Evolutionary conservation across 495 filamentous ascomycete species (phyloP).

Genomic region (Aspergillus haitiensis): DNA sequence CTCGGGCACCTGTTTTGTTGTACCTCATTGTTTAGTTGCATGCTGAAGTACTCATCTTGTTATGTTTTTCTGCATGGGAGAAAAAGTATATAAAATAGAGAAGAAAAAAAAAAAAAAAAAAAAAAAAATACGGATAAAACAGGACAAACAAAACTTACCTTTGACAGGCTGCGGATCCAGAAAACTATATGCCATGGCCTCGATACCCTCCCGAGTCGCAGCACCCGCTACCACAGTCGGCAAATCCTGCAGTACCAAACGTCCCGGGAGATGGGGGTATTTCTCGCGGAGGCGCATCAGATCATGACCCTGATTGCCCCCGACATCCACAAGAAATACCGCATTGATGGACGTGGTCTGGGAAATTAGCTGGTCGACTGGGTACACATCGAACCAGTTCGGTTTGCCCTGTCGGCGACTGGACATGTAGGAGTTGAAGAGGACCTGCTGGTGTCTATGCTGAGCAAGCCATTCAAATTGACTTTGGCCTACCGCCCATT

Average conservation of each 20-base stretch:
- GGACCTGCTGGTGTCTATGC: conserved; percentile 30
- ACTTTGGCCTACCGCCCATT: conserved; percentile 42
- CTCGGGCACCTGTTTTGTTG: conserved; percentile 31
- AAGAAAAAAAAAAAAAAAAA: neutral
- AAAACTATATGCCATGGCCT: conserved; percentile 39
- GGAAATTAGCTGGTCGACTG: conserved; percentile 28
- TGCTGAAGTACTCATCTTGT: too few relatives aligned
- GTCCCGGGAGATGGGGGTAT: conserved; percentile 25
- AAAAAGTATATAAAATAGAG: neutral
- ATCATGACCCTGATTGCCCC: conserved; percentile 46
- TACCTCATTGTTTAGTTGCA: neutral
- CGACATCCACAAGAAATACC: conserved; percentile 44
- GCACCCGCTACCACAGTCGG: conserved; percentile 31
- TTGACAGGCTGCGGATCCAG: conserved; percentile 37
- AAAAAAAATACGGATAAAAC: neutral
- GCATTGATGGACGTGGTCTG: conserved; percentile 28
- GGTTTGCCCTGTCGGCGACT: conserved; percentile 37
- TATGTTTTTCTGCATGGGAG: neutral
- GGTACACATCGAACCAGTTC: conserved; percentile 43
- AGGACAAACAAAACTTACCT: conserved; percentile 12
- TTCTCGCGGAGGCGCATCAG: conserved; percentile 28
- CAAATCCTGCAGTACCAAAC: conserved; percentile 36
- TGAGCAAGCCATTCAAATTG: conserved; percentile 45
- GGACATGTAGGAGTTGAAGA: conserved; percentile 46
- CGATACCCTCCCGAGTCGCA: conserved; percentile 21